Evolutionary conservation across 2,329 filamentous ascomycete species (phyloP), one percentile per base, ranked within the genome.

Genomic region (Diplocarpon mali): DNA sequence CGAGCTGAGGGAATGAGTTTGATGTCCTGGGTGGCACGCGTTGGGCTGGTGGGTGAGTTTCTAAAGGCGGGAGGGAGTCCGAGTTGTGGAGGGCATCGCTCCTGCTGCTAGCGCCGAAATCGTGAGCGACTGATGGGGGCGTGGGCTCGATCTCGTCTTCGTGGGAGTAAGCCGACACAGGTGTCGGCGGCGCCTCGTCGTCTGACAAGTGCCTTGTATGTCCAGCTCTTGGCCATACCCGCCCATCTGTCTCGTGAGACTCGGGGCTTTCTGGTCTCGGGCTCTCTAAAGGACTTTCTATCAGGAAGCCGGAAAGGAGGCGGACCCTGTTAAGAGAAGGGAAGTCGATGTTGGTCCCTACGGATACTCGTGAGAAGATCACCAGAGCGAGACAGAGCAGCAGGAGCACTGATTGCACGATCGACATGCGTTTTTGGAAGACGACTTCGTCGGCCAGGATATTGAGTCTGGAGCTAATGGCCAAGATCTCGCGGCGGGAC

Each of bases 401-500:
- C 5, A 96, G 75, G 8, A 98, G 73, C 5, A 93, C 77, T 37
- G 85, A 88, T 63, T 96, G 92, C 29, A 95, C 76, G 46, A 96
- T 92, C 4, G 85, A 85, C 79, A 96, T 93, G 49, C 90, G 77
- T 65, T 95, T 95, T 65, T 83, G 80, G 54, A 83, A 83, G 30
- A 82, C 75, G 17, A 96, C 77, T 64, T 98, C 92, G 58, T 96
- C 90, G n/a, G 90, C 90, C 10, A 98, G 74, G 28, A 96, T 72
- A 46, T 85, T 89, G 34, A 98, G 75, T 17, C 92, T 77, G 8
- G 79, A 69, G 57, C 81, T 85, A 42, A 96, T 72, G 2, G 89
- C 89, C 35, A 88, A 72, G 48, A 94, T 82, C 60, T 96, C 89
- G 44, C 79, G 75, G 58, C 89, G 79, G 13, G 85, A 85, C 54